Base-by-base conservation (phyloP, 768 basidiomycete genomes). In the Asterophora parasitica region DNA sequence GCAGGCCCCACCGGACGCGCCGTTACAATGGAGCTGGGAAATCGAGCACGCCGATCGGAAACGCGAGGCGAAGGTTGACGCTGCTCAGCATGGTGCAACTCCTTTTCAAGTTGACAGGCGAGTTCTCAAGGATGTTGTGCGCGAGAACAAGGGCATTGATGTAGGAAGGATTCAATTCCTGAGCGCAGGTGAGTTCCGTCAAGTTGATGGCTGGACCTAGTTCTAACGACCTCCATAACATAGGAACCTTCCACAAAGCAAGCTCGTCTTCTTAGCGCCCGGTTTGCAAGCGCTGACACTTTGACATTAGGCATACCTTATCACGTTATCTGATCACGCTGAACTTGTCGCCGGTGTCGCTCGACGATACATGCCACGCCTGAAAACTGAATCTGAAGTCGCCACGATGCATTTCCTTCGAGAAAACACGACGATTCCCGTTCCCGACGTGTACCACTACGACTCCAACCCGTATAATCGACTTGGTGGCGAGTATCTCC, bases 311-410 rank as follows among this genome's bases (percentile, higher is more conserved):
- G 89, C 86, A 26, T 92, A 90, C 68, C 74, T 88, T 1, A 69
- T 91, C 42, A 84, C 81, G 7, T 75, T 91, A 15, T 70, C 66
- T 15, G 78, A 85, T 57, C 67, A 74, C 12, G 68, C 75, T 42
- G 74, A 85, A 49, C 62, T 92, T 35, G 82, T 92, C 7, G 87
- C 85, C 5, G 79, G 88, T 32, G 86, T 92, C 17, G 89, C 89
- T 3, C 82, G 88, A 42, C 79, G 85, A 8, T 92, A 86, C 64
- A 89, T 92, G 87, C 85, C 88, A 1, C 77, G 85, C 28, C 75
- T 90, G 54, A 92, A 92, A 69, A 90, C 86, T 3, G 84, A 88
- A 62, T 91, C 89, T 0, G 90, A 92, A 60, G 85, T 90, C 7
- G 88, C 89, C 3, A 92, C 89, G 0, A 82, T 92, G 70, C 75